phyloP scores from a whole-genome alignment of 2,329 filamentous ascomycete species.

The Colletotrichum chlorophyti region DNA sequence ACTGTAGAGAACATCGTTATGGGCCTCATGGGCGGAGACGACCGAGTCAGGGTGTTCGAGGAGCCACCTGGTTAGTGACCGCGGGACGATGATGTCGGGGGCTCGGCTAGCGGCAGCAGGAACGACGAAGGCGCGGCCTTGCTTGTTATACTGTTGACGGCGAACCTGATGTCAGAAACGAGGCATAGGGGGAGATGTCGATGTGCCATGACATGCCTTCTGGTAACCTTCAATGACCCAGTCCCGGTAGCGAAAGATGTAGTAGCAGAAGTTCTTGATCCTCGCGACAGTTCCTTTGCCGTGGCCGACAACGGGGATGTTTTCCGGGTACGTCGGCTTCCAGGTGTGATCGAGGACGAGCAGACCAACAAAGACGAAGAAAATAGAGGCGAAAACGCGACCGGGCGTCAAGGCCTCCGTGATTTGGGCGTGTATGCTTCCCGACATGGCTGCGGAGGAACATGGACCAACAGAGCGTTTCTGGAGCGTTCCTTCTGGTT shows the following conservation, averaged over 20 bases:
- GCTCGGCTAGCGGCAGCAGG: conserved; percentile 48
- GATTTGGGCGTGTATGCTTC: conserved; percentile 33
- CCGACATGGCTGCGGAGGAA: conserved; percentile 8
- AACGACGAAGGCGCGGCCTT: conserved; percentile 48
- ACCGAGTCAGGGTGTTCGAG: conserved; percentile 53
- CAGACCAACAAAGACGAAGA: conserved; percentile 42
- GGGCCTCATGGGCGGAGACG: conserved; percentile 48
- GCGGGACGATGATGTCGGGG: conserved; percentile 52
- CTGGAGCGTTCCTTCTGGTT: too few species aligned
- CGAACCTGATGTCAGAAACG: neutral
- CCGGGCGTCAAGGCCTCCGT: conserved; percentile 39
- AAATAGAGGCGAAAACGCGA: conserved; percentile 35
- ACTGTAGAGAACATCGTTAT: conserved; percentile 44
- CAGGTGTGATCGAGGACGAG: conserved; percentile 47
- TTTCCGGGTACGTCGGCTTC: conserved; percentile 46
- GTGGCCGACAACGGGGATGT: conserved; percentile 49
- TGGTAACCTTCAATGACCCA: conserved; percentile 52
- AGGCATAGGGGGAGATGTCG: neutral
- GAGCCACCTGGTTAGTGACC: conserved; percentile 51
- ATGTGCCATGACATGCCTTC: conserved; percentile 38
- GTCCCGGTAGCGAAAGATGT: conserved; percentile 42
- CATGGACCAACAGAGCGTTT: neutral
- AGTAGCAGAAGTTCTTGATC: conserved; percentile 47
- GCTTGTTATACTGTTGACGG: conserved; percentile 48
- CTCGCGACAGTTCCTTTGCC: conserved; percentile 43